Evolutionary conservation across 352 stramenopile genomes (phyloP), one percentile per base, ranked within the genome.

Genomic region (Globisporangium polare): DNA sequence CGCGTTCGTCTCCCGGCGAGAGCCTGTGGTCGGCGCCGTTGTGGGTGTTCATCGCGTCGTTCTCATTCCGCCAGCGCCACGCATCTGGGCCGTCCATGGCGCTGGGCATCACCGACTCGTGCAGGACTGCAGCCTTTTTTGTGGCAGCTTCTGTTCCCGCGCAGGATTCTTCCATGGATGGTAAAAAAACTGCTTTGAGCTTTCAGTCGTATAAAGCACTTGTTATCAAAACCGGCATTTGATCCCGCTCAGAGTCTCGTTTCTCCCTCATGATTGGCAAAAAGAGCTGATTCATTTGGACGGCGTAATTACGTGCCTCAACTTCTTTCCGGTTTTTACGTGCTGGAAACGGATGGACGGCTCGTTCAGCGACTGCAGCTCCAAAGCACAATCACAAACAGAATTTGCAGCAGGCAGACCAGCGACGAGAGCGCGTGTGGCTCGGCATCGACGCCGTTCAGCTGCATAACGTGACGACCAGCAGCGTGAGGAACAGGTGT

Each of bases 1-100:
- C 51, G 50, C 50, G 50, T 51, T 60, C 55, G 17, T 68, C 63
- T 15, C 68, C 64, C 10, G 63, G 41, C 13, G 49, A 43, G 15
- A 29, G 5, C 8, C n/a, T 20, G 2, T 13, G 33, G 1, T 62
- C 17, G 10, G 13, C 2, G 13, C 18, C 20, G 1, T 18, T 37
- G 33, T 20, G 63, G 12, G 49, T 9, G 29, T 49, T 51, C 63
- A 55, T 63, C 7, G 35, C 33, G 15, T 58, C 64, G 31, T 54
- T 66, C 41, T 65, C 50, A 24, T 69, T 42, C 1, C 26, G 37
- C 58, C 49, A 67, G 17, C 33, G 43, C 58, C 41, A 64, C 18
- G 31, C 29, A 20, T 53, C 39, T 17, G 42, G 29, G 39, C 35
- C 56, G 42, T 46, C 56, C 47, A 53, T 54, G 29, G 41, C n/a